Evolutionary conservation across 495 filamentous ascomycete genomes (phyloP).

Genomic region (Trichoderma virens): DNA sequence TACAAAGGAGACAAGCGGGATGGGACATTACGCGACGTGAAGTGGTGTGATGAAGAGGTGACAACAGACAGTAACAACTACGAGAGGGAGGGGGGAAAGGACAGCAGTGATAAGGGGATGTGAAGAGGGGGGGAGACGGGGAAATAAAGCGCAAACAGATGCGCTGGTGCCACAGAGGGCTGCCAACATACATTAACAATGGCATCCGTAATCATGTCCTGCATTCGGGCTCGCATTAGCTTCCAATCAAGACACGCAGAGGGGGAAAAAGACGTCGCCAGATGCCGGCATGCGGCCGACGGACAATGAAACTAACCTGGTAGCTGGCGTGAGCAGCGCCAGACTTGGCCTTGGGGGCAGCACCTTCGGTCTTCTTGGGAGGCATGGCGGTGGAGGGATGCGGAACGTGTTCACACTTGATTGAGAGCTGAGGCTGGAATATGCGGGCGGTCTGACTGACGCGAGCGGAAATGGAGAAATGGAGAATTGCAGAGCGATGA

Average conservation of each 20-base stretch:
- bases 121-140: slow-evolving; percentile 12
- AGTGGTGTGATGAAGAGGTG: background rate
- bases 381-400: slow-evolving; percentile 39
- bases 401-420: slow-evolving; percentile 9
- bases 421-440: background rate
- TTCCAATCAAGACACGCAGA: background rate
- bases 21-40: background rate
- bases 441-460: too few species aligned
- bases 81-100: background rate
- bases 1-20: background rate
- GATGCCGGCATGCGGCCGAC: background rate
- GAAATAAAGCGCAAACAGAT: slow-evolving; percentile 15
- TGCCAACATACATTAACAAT: slow-evolving; percentile 52
- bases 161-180: slow-evolving; percentile 7
- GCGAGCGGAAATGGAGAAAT: background rate
- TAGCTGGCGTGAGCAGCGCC: slow-evolving; percentile 44
- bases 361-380: slow-evolving; percentile 53
- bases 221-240: slow-evolving; percentile 7
- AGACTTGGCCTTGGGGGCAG: slow-evolving; percentile 49
- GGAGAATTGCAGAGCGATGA: slow-evolving; percentile 16
- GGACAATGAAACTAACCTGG: slow-evolving; percentile 41
- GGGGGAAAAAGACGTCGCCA: slow-evolving; percentile 14
- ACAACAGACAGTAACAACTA: background rate
- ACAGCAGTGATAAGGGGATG: background rate
- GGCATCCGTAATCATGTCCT: slow-evolving; percentile 64